These are phyloP conservation scores for Solanum sparsipilum DNA, from an alignment of 257 asterid species.

Conservation along the genomic window DNA sequence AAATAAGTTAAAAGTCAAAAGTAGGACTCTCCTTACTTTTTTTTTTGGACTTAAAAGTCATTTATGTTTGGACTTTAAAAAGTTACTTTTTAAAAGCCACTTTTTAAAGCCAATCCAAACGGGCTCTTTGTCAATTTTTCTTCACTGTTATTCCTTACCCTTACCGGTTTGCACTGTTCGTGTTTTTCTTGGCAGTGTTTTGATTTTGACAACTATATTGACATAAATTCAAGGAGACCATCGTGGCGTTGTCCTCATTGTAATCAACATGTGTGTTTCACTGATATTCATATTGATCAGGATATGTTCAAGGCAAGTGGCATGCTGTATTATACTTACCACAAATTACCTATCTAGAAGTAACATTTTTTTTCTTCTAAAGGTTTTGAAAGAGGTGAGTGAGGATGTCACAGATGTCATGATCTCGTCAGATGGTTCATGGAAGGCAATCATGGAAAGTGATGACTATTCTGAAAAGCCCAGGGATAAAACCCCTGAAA, in stretches of 20 bases:
- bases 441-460: slow-evolving; percentile 45
- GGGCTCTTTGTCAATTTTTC: not conserved
- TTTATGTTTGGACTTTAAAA: not conserved
- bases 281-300: slow-evolving; percentile 78
- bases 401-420: slow-evolving; percentile 40
- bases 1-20: not conserved
- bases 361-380: slow-evolving; percentile 6
- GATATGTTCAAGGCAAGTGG: slow-evolving; percentile 75
- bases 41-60: too few species aligned
- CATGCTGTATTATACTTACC: not conserved
- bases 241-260: slow-evolving; percentile 97
- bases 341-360: not conserved
- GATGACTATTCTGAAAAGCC: slow-evolving; percentile 31
- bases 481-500: slow-evolving; percentile 18
- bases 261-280: slow-evolving; percentile 67
- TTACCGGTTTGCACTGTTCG: not conserved
- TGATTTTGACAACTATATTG: slow-evolving; percentile 70
- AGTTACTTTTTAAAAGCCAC: not conserved
- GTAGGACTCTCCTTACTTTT: not conserved
- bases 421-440: slow-evolving; percentile 74
- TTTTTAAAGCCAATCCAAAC: not conserved
- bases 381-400: slow-evolving; percentile 69
- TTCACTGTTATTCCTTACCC: not conserved
- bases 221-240: slow-evolving; percentile 75
- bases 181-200: slow-evolving; percentile 48